Evolutionary conservation across 1,284 basidiomycete genomes (phyloP), one percentile per base, ranked within the genome.

Genomic region (Cutaneotrichosporon mucoides): DNA sequence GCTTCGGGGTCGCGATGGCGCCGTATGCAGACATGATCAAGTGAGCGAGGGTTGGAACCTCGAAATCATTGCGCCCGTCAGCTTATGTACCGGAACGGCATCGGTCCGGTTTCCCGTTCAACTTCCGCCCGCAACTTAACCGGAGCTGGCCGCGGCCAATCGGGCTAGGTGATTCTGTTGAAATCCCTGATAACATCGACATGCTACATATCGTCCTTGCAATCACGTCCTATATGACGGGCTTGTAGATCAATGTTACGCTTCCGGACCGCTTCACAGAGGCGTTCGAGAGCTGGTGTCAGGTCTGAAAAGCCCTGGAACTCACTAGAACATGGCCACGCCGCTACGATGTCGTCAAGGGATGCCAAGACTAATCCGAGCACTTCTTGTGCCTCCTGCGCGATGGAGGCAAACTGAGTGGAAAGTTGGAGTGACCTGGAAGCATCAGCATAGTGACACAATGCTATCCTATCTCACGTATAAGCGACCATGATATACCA

Each of bases 1-100:
- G 62, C 8, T 50, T 56, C 7, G 75, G 66, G 0, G 74, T 67
- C 45, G 72, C 59, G 53, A 82, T 79, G 0, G 78, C 68, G 33
- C 82, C 83, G 73, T 84, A 84, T 3, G 83, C 82, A 5, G 59
- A 61, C 68, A 72, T 72, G 24, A 55, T 49, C 24, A 42, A 24
- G 24, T 24, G 24, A 24, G 24, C 24, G 24, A 24, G 24, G 24
- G 24, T 24, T 24, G 24, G 24, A 24, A 24, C 24, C 24, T 24
- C 24, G 24, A 24, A 24, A 24, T 24, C 24, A 24, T 24, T 24
- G 24, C 24, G 24, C 24, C 24, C 24, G 24, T 24, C 24, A 24
- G 24, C 24, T 24, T 24, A 24, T 24, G 24, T 24, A 24, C 24
- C 24, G 24, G 24, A 24, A 24, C 24, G 24, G 24, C 24, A 24